Base-by-base conservation (phyloP, 306 rosid genomes). In the Pterocarpus santalinus region DNA sequence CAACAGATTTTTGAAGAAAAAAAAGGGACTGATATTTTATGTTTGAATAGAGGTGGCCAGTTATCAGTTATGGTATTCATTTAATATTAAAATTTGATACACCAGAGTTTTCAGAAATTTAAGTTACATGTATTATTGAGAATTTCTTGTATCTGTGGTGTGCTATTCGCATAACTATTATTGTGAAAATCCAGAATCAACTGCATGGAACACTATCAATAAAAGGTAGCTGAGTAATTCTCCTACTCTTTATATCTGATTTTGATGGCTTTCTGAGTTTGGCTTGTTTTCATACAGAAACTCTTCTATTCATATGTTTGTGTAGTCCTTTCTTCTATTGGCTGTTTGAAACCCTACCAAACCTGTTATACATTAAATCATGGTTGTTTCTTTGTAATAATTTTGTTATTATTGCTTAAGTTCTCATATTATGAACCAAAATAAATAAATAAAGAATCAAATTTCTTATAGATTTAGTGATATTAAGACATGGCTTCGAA, bases 1-100 rank as follows among this genome's bases (percentile, higher is more conserved):
- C 57, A 17, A 58, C 10, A 11, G 33, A n/a, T 17, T 68, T 47
- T 34, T 43, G 17, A 41, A 13, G 22, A 4, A 39, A 15, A 47
- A 33, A 46, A 47, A 12, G 82, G 63, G 46, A 22, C 41, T 15
- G 5, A 8, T 30, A 22, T 53, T 63, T 61, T 82, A 65, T 51
- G 14, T 72, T 63, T 64, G 43, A 65, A 65, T 65, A 57, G 14
- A 38, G 39, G 22, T 72, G 14, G 75, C 78, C 75, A 55, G 30
- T 65, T 78, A 77, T 78, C 71, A 72, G 55, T 65, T 71, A 71
- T 51, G 65, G 22, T 35, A 65, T 71, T 65, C 36, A 34, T 71
- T 65, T 2, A 80, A 36, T 51, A 35, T 41, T 33, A 49, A 62
- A 30, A 64, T 15, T 52, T 53, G 9, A 62, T 58, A 28, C 60